These are phyloP conservation scores for Abelmoschus esculentus DNA, from an alignment of 345 rosid species.

Conservation along the genomic window DNA sequence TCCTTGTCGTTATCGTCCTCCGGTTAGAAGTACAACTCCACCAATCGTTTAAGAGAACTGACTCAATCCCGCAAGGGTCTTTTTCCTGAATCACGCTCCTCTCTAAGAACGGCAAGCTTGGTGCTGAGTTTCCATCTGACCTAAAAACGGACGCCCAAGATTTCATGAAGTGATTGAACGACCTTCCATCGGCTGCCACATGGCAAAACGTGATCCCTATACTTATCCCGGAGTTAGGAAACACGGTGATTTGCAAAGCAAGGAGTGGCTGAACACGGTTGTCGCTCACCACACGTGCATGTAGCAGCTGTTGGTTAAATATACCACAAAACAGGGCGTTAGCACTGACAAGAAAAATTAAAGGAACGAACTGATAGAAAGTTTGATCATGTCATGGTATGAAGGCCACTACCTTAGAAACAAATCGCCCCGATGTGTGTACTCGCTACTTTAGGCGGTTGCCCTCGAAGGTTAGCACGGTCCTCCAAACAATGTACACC, in stretches of 20 bases:
- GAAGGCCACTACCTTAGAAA: too few species aligned
- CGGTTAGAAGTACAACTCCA: not conserved
- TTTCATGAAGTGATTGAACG: conserved; percentile 25
- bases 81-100: conserved; percentile 13
- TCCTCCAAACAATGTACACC: too few species aligned
- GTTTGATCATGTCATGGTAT: too few species aligned
- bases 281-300: not conserved
- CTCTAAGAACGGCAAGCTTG: conserved; percentile 8
- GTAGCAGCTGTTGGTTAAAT: too few species aligned
- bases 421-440: too few species aligned
- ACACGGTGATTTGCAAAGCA: conserved; percentile 30
- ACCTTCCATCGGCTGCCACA: conserved; percentile 30
- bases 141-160: conserved; percentile 29
- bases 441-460: too few species aligned
- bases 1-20: not conserved
- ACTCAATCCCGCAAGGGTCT: conserved; percentile 19
- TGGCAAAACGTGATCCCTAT: conserved; percentile 21
- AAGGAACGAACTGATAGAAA: too few species aligned
- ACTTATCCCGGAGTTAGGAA: too few species aligned
- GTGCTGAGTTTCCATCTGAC: not conserved
- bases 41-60: conserved; percentile 12
- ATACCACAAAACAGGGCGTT: too few species aligned
- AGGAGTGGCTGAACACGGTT: conserved; percentile 10
- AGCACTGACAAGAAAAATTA: too few species aligned
- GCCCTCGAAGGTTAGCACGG: too few species aligned